A percentile compares a stretch with the other conserved stretches of the same genome.
phyloP scores from a whole-genome alignment of 805 yeast genomes.

The Lipomyces chichibuensis region DNA sequence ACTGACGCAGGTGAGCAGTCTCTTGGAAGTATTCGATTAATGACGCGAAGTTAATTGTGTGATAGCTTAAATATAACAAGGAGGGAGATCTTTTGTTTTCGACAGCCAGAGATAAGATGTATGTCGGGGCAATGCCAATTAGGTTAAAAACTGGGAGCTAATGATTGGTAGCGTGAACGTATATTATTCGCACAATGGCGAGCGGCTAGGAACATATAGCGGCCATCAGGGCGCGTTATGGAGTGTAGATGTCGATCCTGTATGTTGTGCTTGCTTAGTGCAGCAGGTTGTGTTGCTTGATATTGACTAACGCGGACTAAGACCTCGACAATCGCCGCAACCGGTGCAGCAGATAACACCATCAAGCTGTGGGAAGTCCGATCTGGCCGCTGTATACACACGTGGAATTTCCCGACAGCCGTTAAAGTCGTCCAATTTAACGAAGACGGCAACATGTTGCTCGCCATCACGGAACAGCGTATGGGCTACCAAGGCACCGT shows the following conservation, averaged over 20 bases:
- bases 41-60: neutral
- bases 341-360: conserved; percentile 90
- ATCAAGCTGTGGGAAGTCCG: conserved; percentile 82
- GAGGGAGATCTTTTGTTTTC: conserved; percentile 95
- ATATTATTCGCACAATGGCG: conserved; percentile 96
- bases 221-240: conserved; percentile 94
- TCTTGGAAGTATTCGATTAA: neutral
- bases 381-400: conserved; percentile 73
- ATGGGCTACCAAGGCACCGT: conserved; percentile 87
- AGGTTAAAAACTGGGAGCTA: neutral
- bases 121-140: conserved; percentile 21
- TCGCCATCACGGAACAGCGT: conserved; percentile 85
- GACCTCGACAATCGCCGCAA: conserved; percentile 67
- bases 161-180: conserved; percentile 45
- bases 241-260: conserved; percentile 82
- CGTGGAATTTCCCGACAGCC: conserved; percentile 80
- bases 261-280: conserved; percentile 12
- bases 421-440: conserved; percentile 87
- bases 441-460: conserved; percentile 66
- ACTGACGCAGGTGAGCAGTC: conserved; percentile 62
- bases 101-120: conserved; percentile 83
- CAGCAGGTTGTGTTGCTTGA: neutral
- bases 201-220: conserved; percentile 87
- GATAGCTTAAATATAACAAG: conserved; percentile 77
- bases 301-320: conserved; percentile 6